Percentiles rank a stretch among this genome's conserved stretches.
Conservation (phyloP, 2,329 filamentous ascomycete species). For the Calonectria hongkongensis region DNA sequence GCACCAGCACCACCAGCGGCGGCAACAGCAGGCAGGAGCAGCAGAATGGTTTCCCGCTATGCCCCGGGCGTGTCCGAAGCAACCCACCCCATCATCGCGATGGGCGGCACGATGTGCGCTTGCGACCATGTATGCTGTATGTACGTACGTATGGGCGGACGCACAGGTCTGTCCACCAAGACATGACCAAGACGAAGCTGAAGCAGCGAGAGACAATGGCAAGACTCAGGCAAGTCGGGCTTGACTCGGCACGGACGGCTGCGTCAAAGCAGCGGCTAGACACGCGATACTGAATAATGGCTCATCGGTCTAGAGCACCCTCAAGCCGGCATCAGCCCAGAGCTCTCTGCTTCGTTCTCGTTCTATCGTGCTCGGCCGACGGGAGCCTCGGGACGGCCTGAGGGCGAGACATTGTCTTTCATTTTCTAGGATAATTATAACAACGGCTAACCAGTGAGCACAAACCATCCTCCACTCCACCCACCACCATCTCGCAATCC, state of each 20-base stretch:
- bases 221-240: constrained; percentile 21
- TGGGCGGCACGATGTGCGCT: constrained; percentile 5
- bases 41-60: background rate
- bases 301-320: constrained; percentile 19
- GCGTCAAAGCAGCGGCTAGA: constrained; percentile 27
- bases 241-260: constrained; percentile 3
- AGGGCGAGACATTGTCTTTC: constrained; percentile 42
- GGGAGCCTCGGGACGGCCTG: constrained; percentile 20
- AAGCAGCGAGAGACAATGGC: background rate
- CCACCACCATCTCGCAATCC: constrained; percentile 19
- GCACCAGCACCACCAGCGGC: background rate
- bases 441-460: constrained; percentile 13
- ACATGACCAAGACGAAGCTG: constrained; percentile 13
- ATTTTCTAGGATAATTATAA: constrained; percentile 25
- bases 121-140: constrained; percentile 15
- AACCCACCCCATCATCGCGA: constrained; percentile 10
- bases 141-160: constrained; percentile 11
- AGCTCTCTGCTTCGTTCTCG: constrained; percentile 12
- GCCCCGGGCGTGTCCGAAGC: constrained; percentile 36
- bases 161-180: constrained; percentile 12
- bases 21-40: background rate
- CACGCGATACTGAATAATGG: constrained; percentile 34
- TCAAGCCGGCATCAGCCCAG: constrained; percentile 33
- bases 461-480: constrained; percentile 34
- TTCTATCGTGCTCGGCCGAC: constrained; percentile 17